Base-by-base conservation (phyloP, 73 alveolate species). In the Paramecium tetraurelia region DNA sequence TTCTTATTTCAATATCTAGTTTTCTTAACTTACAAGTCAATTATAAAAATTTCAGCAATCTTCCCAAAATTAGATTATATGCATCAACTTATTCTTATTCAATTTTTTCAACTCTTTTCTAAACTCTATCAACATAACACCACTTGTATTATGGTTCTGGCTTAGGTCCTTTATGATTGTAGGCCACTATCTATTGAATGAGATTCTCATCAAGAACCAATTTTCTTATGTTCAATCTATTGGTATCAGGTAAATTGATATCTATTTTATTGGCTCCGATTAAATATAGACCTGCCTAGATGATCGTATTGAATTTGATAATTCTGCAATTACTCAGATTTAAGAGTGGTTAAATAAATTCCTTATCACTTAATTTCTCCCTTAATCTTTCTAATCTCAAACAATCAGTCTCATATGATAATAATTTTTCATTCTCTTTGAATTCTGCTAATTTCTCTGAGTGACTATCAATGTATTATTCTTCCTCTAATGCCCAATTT, bases 181-280 rank as follows among this genome's bases (percentile, higher is more conserved):
- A 89, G 12, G 75, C 58, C 11, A 41, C 36, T 68, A 95, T 90
- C 84, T 93, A 92, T 80, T 76, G 85, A 18, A 93, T 71, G 21
- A 98, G 93, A 40, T 96, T 95, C 16, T 96, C 97, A 48, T 95
- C 93, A 86, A 96, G 77, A n/a, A 80, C 77, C 1, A 99, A 99
- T 69, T 89, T 92, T 92, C 98, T 97, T 98, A 99, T 97, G 88
- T 96, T 95, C 27, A 98, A 92, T 92, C 95, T 96, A 92, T 98
- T 97, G 0, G 99, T 97, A 10, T 97, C 98, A 31, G 85, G 76
- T 58, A 96, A 98, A 68, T 96, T 95, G 22, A 98, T 94, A 14
- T 95, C 97, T 50, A 93, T 97, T 92, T 97, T 95, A 21, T 80
- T 44, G 46, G 48, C 87, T 12, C 95, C 95, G 10, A 95, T 75